Evolutionary conservation across 495 filamentous ascomycete genomes (phyloP).

Genomic region (Pyronema domesticum): DNA sequence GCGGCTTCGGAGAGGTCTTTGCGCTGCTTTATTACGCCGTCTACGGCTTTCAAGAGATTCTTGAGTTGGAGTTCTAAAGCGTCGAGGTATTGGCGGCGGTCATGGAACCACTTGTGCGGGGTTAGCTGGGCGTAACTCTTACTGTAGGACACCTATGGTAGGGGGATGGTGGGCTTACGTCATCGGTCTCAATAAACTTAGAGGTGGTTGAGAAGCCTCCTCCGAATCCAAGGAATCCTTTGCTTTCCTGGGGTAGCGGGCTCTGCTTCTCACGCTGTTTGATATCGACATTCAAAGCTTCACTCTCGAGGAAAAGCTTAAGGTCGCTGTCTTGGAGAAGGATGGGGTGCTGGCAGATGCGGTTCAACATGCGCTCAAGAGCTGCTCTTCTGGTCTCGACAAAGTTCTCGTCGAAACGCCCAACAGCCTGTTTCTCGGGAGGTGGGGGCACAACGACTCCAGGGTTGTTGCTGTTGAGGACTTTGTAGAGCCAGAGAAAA

Average conservation of each 20-base stretch:
- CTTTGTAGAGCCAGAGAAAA: constrained; percentile 93
- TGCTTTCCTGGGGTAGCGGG: constrained; percentile 62
- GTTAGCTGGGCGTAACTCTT: background rate
- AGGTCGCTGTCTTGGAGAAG: constrained; percentile 85
- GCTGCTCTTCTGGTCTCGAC: constrained; percentile 81
- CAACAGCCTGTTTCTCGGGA: constrained; percentile 93
- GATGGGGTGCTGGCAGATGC: constrained; percentile 73
- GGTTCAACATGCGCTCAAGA: constrained; percentile 92
- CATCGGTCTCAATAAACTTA: constrained; percentile 96
- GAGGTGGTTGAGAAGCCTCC: constrained; percentile 7
- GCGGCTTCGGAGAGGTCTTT: constrained; percentile 86
- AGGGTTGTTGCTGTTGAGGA: constrained; percentile 81
- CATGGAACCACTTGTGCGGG: constrained; percentile 72
- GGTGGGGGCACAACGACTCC: constrained; percentile 90
- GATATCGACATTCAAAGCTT: constrained; percentile 84
- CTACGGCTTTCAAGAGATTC: constrained; percentile 79
- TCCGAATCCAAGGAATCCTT: constrained; percentile 80
- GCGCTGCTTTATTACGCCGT: constrained; percentile 74
- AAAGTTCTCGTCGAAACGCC: constrained; percentile 90
- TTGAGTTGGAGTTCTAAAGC: constrained; percentile 90
- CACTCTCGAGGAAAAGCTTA: constrained; percentile 92
- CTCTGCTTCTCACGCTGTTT: constrained; percentile 95
- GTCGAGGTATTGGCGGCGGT: constrained; percentile 83
- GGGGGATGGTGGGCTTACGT: constrained; percentile 40
- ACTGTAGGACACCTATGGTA: background rate